phyloP scores from a whole-genome alignment of 2,329 filamentous ascomycete genomes.

The Beauveria bassiana region DNA sequence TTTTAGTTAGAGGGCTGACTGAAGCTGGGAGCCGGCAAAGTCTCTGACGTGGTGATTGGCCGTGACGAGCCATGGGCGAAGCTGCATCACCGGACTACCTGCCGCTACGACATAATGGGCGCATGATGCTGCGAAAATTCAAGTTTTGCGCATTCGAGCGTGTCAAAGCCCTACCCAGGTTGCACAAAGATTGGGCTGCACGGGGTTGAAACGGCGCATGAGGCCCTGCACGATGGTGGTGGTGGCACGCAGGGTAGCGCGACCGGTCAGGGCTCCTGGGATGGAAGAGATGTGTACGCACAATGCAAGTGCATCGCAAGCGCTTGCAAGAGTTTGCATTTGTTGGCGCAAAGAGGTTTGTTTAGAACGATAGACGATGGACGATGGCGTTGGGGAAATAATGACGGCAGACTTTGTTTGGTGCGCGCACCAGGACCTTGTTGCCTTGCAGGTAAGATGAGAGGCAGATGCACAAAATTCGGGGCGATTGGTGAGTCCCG shows the following conservation, averaged over 20 bases:
- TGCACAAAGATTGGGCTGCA: neutral
- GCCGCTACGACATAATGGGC: neutral
- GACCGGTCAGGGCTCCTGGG: neutral
- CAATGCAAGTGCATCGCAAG: neutral
- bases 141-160: neutral
- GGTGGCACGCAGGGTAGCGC: neutral
- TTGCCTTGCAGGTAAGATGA: slow-evolving; percentile 1
- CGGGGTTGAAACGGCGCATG: neutral
- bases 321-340: neutral
- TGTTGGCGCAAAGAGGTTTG: neutral
- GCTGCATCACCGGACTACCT: neutral
- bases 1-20: neutral
- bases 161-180: neutral
- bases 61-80: neutral
- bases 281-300: neutral
- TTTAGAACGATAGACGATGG: neutral
- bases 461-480: neutral
- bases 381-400: neutral
- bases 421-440: neutral
- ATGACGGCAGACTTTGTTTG: neutral
- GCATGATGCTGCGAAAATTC: neutral
- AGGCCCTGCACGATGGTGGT: neutral
- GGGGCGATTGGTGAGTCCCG: neutral
- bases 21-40: neutral
- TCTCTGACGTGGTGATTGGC: neutral